Conservation (phyloP, 2,329 filamentous ascomycete genomes). For the Fusarium circinatum region DNA sequence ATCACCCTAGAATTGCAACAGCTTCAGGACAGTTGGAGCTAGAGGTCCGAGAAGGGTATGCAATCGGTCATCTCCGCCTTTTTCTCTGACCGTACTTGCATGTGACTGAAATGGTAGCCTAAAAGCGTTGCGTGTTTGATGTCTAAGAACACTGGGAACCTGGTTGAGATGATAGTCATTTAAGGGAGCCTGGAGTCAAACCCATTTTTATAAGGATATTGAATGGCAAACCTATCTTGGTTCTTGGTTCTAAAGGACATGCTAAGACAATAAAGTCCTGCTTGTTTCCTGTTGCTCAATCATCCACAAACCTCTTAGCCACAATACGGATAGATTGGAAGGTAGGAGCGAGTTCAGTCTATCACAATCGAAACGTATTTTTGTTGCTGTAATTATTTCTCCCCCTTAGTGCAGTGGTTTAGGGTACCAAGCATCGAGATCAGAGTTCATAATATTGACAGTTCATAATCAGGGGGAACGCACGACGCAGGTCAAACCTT, state of each 20-base stretch:
- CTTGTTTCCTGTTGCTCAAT: not conserved
- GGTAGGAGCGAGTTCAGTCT: not conserved
- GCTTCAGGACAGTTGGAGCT: not conserved
- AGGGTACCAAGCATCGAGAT: not conserved
- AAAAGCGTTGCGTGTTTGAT: not conserved
- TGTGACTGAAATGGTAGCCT: not conserved
- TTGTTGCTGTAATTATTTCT: not conserved
- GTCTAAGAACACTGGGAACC: not conserved
- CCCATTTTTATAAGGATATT: accelerated
- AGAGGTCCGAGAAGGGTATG: accelerated
- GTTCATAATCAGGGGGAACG: not conserved
- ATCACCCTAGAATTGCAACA: not conserved
- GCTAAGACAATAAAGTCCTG: not conserved
- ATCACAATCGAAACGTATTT: not conserved
- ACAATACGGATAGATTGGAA: not conserved
- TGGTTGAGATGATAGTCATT: not conserved
- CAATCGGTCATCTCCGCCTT: not conserved
- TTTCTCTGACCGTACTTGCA: not conserved
- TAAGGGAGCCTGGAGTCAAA: not conserved
- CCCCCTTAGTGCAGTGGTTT: not conserved
- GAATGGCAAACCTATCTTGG: not conserved
- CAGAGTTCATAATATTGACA: not conserved
- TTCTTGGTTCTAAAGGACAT: not conserved
- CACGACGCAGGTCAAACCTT: not conserved
- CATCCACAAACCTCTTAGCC: not conserved